Conservation (phyloP, 139 green algal genomes). For the Auxenochlorella protothecoides region DNA sequence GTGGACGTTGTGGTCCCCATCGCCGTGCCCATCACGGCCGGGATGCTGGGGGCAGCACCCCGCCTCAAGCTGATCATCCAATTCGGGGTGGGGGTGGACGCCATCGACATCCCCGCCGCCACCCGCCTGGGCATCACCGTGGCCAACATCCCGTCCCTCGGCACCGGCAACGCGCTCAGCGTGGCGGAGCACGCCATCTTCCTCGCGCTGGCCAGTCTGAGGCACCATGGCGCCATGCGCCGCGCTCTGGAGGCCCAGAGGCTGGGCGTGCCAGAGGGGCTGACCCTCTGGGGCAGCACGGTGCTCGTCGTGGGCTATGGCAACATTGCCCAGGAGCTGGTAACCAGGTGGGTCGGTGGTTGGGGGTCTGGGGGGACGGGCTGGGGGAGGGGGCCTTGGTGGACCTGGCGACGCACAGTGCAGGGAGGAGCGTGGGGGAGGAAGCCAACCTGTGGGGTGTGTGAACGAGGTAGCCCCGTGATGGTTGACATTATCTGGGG, state of each 20-base stretch:
- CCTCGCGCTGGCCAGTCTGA: constrained; percentile 40
- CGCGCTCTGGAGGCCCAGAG: constrained; percentile 1
- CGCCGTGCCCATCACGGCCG: constrained; percentile 30
- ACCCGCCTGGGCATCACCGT: constrained; percentile 44
- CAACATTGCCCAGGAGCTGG: constrained; percentile 42
- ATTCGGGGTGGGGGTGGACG: constrained; percentile 56
- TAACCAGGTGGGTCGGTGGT: constrained; percentile 18
- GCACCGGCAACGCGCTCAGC: constrained; percentile 47
- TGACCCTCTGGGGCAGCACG: constrained; percentile 26
- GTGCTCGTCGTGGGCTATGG: constrained; percentile 40
- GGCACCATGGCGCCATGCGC: constrained; percentile 28
- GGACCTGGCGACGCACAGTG: no score
- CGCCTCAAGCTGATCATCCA: constrained; percentile 50
- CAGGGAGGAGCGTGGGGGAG: no score
- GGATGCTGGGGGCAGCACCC: constrained; percentile 19
- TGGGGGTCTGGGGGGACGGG: neutral
- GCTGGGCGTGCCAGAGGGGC: constrained; percentile 31
- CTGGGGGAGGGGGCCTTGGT: no score
- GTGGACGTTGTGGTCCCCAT: constrained; percentile 44
- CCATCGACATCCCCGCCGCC: constrained; percentile 41
- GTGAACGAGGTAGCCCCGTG: no score
- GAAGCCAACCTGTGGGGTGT: no score
- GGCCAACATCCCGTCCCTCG: constrained; percentile 41
- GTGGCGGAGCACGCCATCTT: constrained; percentile 62
- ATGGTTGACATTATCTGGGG: no score